phyloP scores from a whole-genome alignment of 2,329 filamentous ascomycete genomes.

The Phyllosticta citribraziliensis region DNA sequence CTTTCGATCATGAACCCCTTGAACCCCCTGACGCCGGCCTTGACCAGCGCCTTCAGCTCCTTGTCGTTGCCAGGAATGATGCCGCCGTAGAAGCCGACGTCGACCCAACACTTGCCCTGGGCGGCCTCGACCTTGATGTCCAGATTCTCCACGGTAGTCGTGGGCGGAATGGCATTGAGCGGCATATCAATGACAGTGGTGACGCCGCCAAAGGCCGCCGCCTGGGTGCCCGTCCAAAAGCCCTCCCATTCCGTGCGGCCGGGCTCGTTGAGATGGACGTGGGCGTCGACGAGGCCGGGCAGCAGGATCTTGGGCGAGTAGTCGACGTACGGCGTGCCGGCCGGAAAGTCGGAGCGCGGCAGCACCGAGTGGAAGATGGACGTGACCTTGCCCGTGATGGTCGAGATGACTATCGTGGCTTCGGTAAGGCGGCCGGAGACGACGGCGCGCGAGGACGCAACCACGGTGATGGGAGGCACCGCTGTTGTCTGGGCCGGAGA shows the following conservation, averaged over 20 bases:
- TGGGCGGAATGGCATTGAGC: conserved; percentile 90
- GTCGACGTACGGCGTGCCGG: conserved; percentile 65
- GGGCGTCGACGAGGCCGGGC: conserved; percentile 88
- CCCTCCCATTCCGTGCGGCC: conserved; percentile 97
- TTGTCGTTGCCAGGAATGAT: conserved; percentile 80
- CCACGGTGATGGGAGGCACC: conserved; percentile 52
- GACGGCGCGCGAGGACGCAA: conserved; percentile 76
- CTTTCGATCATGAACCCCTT: conserved; percentile 97
- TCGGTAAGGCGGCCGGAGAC: conserved; percentile 67
- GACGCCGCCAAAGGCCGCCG: conserved; percentile 89
- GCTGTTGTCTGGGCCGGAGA: conserved; percentile 16
- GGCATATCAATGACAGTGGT: conserved; percentile 98
- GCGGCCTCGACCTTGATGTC: conserved; percentile 79
- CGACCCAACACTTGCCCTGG: conserved; percentile 86
- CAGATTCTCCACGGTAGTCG: conserved; percentile 75
- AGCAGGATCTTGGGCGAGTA: conserved; percentile 77
- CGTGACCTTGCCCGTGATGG: conserved; percentile 72
- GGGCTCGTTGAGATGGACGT: conserved; percentile 95
- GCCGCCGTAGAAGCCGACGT: conserved; percentile 97
- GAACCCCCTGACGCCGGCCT: conserved; percentile 84
- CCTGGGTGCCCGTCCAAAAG: conserved; percentile 88
- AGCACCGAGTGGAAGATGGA: conserved; percentile 64
- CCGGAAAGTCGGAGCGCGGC: conserved; percentile 64
- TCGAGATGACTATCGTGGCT: conserved; percentile 74
- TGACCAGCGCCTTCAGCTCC: conserved; percentile 70